A percentile compares a stretch with the other conserved stretches of the same genome.
Evolutionary conservation across 176 grass and related monocot genomes (phyloP).

Genomic region (Otatea glauca): DNA sequence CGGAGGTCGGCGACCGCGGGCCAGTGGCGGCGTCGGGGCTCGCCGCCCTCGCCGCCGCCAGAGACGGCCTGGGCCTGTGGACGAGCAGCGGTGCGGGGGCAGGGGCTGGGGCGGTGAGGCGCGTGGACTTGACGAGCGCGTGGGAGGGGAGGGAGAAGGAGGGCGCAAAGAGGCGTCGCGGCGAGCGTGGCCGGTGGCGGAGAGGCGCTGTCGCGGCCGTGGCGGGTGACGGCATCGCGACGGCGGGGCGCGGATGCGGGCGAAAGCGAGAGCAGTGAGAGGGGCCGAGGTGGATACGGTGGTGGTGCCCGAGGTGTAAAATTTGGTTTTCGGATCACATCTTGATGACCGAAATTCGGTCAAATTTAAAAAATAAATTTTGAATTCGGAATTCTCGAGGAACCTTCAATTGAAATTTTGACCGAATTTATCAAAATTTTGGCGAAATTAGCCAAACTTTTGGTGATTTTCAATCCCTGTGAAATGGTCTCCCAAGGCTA

Average conservation of each 20-base stretch:
- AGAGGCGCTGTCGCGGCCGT: constrained; percentile 35
- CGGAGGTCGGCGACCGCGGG: constrained; percentile 48
- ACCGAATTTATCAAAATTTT: no score
- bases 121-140: constrained; percentile 27
- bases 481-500: no score
- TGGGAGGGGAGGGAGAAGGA: not conserved
- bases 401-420: no score
- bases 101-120: constrained; percentile 8
- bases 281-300: constrained; percentile 30
- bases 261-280: constrained; percentile 57
- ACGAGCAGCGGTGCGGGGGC: not conserved
- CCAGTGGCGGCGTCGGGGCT: constrained; percentile 47
- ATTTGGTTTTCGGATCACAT: no score
- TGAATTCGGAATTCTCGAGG: no score
- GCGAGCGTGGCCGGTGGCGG: constrained; percentile 7
- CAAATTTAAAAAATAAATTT: no score
- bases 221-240: constrained; percentile 50
- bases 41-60: constrained; percentile 47
- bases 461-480: no score
- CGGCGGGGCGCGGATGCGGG: constrained; percentile 34
- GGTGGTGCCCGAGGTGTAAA: no score
- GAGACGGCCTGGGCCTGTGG: constrained; percentile 25
- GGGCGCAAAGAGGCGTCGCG: not conserved
- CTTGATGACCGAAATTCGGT: no score
- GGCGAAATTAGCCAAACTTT: no score